Conservation (phyloP, 2,329 filamentous ascomycete genomes). For the Fusarium brevicatenulatum region DNA sequence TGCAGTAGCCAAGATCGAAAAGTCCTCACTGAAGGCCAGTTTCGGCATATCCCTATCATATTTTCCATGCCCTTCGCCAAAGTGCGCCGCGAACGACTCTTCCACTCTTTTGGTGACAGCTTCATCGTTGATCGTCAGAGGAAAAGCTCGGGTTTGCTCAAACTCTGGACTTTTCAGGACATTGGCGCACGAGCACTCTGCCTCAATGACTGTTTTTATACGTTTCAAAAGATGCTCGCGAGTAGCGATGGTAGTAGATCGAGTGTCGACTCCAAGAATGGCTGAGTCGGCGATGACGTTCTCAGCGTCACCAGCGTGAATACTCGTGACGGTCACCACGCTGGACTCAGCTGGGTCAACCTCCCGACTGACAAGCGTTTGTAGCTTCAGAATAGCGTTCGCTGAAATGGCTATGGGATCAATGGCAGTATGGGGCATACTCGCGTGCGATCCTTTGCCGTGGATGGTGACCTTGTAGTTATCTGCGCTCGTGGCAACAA, state of each 20-base stretch:
- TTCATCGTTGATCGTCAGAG: conserved; percentile 63
- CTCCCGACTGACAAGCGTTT: conserved; percentile 48
- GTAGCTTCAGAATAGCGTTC: conserved; percentile 29
- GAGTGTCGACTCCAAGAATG: conserved; percentile 54
- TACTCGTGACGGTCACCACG: conserved; percentile 56
- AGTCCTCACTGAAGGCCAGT: conserved; percentile 65
- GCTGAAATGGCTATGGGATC: conserved; percentile 21
- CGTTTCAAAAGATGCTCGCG: conserved; percentile 49
- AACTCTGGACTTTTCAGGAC: conserved; percentile 56
- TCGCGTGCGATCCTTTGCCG: conserved; percentile 48
- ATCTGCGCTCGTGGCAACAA: conserved; percentile 43
- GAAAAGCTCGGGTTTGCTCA: conserved; percentile 54
- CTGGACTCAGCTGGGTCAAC: conserved; percentile 50
- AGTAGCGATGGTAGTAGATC: conserved; percentile 47
- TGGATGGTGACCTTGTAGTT: conserved; percentile 44
- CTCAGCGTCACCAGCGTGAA: conserved; percentile 54
- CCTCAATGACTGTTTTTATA: conserved; percentile 58
- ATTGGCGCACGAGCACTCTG: conserved; percentile 63
- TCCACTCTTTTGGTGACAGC: conserved; percentile 54
- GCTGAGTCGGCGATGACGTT: conserved; percentile 58
- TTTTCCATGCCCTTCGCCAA: conserved; percentile 42
- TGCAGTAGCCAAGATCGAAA: conserved; percentile 47
- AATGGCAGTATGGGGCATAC: conserved; percentile 16
- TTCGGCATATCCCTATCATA: conserved; percentile 53
- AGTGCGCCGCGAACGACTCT: conserved; percentile 57